A percentile compares a stretch with the other conserved stretches of the same genome.
Conservation (phyloP, 352 stramenopile genomes). For the Pythium sp. region DNA sequence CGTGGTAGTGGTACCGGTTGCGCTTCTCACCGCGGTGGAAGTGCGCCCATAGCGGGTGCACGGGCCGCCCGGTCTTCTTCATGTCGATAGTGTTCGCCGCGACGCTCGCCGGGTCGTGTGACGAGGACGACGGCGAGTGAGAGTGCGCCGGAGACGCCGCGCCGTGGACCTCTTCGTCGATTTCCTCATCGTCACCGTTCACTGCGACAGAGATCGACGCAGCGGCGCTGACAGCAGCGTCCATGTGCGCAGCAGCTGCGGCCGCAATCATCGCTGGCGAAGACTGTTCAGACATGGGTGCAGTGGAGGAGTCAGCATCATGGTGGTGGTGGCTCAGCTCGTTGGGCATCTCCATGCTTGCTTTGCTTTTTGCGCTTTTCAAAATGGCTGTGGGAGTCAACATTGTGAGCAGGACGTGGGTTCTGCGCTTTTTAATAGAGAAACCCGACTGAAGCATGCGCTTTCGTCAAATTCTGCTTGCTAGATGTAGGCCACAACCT, state of each 20-base stretch:
- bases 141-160: background rate
- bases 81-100: constrained; percentile 5
- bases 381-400: background rate
- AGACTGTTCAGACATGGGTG: background rate
- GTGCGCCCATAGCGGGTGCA: constrained; percentile 76
- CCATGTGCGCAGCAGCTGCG: background rate
- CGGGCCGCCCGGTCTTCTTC: constrained; percentile 72
- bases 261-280: background rate
- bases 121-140: background rate
- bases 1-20: constrained; percentile 84
- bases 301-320: background rate
- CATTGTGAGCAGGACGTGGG: background rate
- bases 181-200: background rate
- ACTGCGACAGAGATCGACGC: background rate
- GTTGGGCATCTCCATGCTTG: background rate
- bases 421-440: background rate
- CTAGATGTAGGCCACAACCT: too few species aligned
- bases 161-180: background rate
- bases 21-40: constrained; percentile 85
- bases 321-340: background rate
- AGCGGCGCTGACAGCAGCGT: background rate
- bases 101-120: background rate
- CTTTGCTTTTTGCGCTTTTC: background rate
- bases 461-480: too few species aligned
- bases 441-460: background rate